Percentiles rank a stretch among this genome's conserved stretches.
These are phyloP conservation scores for Nemania sp. DNA, from an alignment of 2,329 filamentous ascomycete genomes.

Conservation along the genomic window DNA sequence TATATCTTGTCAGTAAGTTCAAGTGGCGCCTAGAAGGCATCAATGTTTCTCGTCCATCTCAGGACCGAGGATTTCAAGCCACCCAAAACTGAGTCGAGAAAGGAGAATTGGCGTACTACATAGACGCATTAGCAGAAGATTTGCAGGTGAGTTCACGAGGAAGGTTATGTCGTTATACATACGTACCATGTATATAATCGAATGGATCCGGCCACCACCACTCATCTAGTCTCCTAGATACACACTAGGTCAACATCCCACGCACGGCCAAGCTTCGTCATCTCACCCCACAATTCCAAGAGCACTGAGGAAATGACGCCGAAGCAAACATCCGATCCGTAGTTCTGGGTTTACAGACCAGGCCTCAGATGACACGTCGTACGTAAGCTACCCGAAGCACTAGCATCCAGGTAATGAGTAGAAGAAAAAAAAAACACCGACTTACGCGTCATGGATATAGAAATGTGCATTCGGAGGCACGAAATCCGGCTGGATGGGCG, in stretches of 20 bases:
- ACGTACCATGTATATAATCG: conserved; percentile 63
- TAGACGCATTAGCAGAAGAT: background rate
- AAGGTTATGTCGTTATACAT: background rate
- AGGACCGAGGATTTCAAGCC: background rate
- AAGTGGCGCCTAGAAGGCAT: background rate
- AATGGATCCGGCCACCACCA: conserved; percentile 67
- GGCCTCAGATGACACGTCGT: background rate
- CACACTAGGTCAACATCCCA: background rate
- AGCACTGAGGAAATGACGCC: background rate
- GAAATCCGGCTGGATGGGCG: conserved; percentile 72
- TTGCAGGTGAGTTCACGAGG: background rate
- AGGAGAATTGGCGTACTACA: conserved; percentile 13
- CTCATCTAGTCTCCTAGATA: conserved; percentile 56
- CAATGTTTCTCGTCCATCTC: background rate
- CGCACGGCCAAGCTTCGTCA: background rate
- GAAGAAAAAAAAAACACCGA: conserved; percentile 42
- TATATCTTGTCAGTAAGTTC: conserved; percentile 15
- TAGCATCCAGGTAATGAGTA: background rate
- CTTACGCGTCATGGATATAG: conserved; percentile 73
- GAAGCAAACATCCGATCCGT: background rate
- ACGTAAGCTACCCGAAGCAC: background rate
- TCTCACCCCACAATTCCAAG: conserved; percentile 3
- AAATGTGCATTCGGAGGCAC: conserved; percentile 82
- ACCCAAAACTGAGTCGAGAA: background rate
- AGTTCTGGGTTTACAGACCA: background rate